phyloP scores from a whole-genome alignment of 2,329 filamentous ascomycete species.

The Ophiosphaerella narmari region DNA sequence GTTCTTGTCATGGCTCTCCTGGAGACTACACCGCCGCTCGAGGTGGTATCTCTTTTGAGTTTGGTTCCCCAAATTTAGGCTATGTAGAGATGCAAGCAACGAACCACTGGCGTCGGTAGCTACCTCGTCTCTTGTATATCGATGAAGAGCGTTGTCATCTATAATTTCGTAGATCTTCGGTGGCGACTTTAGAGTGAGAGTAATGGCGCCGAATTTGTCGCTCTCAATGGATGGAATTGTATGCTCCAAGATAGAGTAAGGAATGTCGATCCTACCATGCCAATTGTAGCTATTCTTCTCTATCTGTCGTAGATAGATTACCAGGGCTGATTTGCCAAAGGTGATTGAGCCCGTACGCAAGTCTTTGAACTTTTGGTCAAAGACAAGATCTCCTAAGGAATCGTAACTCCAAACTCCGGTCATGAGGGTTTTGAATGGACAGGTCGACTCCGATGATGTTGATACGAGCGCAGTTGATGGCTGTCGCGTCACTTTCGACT shows the following conservation, averaged over 20 bases:
- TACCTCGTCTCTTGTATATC: conserved; percentile 17
- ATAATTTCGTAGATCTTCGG: conserved; percentile 47
- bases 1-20: conserved; percentile 44
- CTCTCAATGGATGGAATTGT: conserved; percentile 34
- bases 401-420: conserved; percentile 52
- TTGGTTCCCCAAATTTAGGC: neutral
- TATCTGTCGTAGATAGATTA: conserved; percentile 21
- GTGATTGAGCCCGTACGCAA: conserved; percentile 44
- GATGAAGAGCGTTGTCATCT: conserved; percentile 22
- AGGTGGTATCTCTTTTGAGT: conserved; percentile 11
- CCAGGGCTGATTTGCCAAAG: conserved; percentile 41
- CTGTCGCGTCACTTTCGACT: conserved; percentile 11
- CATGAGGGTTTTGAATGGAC: conserved; percentile 33
- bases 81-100: neutral
- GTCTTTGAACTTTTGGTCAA: conserved; percentile 51
- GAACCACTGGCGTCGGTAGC: neutral
- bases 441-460: conserved; percentile 19
- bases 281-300: conserved; percentile 12
- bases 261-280: conserved; percentile 48
- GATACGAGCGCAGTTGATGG: conserved; percentile 4
- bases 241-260: conserved; percentile 49
- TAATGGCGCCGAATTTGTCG: conserved; percentile 28
- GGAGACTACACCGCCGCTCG: conserved; percentile 43
- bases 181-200: conserved; percentile 44
- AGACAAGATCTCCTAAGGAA: conserved; percentile 36